Conservation (phyloP, 2,329 filamentous ascomycete species). For the Cladosporium sp. region DNA sequence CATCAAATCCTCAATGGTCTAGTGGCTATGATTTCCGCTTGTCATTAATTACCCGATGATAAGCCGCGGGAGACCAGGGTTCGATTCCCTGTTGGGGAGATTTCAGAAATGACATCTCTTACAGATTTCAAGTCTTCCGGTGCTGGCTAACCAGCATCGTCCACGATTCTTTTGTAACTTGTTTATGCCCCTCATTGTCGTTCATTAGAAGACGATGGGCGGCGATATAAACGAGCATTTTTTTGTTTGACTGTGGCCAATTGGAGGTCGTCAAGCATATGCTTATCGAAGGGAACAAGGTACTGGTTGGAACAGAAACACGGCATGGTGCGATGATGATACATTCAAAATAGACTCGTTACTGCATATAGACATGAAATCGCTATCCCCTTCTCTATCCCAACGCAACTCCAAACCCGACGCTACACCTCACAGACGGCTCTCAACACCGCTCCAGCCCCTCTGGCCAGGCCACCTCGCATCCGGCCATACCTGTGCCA, state of each 20-base stretch:
- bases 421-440: slow-evolving; percentile 55
- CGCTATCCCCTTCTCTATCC: neutral
- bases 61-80: slow-evolving; percentile 11
- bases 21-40: neutral
- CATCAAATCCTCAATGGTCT: neutral
- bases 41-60: slow-evolving; percentile 3
- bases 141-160: slow-evolving; percentile 6
- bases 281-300: no score
- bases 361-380: neutral
- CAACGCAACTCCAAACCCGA: neutral
- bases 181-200: no score
- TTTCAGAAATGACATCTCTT: slow-evolving; percentile 7
- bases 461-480: slow-evolving; percentile 73
- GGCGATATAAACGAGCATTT: no score
- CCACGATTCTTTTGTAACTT: no score
- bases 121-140: slow-evolving; percentile 6
- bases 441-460: slow-evolving; percentile 65
- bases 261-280: no score
- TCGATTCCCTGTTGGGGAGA: slow-evolving; percentile 11
- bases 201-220: no score
- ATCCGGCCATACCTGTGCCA: slow-evolving; percentile 87
- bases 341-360: neutral
- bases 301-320: no score
- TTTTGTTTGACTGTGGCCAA: no score
- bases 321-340: neutral